Base-by-base conservation (phyloP, 768 basidiomycete genomes). In the Tulasnella sp. region DNA sequence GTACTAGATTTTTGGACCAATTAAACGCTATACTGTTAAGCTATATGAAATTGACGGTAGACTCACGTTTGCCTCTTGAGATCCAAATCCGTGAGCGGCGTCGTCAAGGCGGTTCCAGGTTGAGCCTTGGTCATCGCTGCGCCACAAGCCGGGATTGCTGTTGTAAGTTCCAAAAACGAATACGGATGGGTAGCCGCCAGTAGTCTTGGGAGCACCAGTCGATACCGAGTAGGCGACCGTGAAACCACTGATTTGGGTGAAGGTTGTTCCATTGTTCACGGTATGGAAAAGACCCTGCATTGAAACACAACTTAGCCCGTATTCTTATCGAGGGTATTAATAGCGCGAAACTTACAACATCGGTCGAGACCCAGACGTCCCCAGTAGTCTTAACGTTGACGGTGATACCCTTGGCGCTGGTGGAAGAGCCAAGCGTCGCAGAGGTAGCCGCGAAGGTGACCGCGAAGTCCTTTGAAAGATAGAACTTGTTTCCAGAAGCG, bases 341-440 rank as follows among this genome's bases (percentile, higher is more conserved):
- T 5, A 16, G n/a, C 11, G 13, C 9, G 23, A n/a, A 51, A 29
- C 46, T 40, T n/a, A 77, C 77, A 44, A 83, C 85, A 44, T 89
- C 88, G 2, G 90, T 88, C 0, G 89, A 89, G 0, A 91, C 89
- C 89, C 90, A 91, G 42, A 91, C 84, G 81, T 91, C 90, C 10
- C 90, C 90, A 3, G 88, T 87, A 6, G 87, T 84, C 75, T 82
- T 84, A 15, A 88, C 88, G 82, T 90, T 85, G 39, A 89, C 90
- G 32, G 87, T 85, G 79, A 91, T 85, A 79, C 89, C 89, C 61
- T 84, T 84, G 6, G 89, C 86, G 0, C 86, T 83, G 7, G 86
- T 87, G 6, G 89, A 90, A 13, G 85, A 81, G 46, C 87, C 88
- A 0, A 91, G 84, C 16, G 85, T 82, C 20, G 86, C 86, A 55